phyloP scores from a whole-genome alignment of 2,329 filamentous ascomycete genomes.

The Purpureocillium takamizusanense region DNA sequence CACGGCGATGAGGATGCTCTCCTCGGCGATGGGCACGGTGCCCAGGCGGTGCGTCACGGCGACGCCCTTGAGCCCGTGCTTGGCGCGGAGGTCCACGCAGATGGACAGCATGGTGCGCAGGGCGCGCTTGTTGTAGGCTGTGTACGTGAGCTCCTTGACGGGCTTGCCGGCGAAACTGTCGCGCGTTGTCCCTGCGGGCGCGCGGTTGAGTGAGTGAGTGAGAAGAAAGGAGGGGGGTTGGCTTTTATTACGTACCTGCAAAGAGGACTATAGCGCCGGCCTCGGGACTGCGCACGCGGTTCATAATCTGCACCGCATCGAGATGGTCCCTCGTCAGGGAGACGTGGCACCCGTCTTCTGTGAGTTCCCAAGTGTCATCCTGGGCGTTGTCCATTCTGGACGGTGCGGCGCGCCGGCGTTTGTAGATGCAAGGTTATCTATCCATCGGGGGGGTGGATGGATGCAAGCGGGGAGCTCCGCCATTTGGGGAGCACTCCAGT shows the following conservation, averaged over 20 bases:
- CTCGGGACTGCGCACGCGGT: conserved; percentile 60
- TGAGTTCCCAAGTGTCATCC: conserved; percentile 27
- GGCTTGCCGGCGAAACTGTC: conserved; percentile 63
- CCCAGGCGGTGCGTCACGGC: conserved; percentile 80
- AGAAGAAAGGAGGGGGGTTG: not conserved
- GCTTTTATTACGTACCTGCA: conserved; percentile 42
- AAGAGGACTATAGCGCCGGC: conserved; percentile 73
- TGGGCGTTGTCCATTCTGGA: conserved; percentile 6
- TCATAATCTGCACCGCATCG: conserved; percentile 47
- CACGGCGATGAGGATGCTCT: conserved; percentile 85
- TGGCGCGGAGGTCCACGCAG: conserved; percentile 43
- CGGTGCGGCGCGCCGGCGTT: too few relatives aligned
- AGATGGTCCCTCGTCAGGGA: conserved; percentile 57
- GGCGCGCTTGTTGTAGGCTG: conserved; percentile 62
- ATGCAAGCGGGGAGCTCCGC: not conserved
- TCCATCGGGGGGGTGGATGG: too few relatives aligned
- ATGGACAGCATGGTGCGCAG: conserved; percentile 61
- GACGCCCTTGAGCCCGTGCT: conserved; percentile 62
- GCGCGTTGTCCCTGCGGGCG: conserved; percentile 57
- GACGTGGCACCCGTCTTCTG: conserved; percentile 51
- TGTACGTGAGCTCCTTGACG: conserved; percentile 69
- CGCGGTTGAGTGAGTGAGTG: not conserved
- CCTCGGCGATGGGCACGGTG: conserved; percentile 78
- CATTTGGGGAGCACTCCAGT: too few relatives aligned
- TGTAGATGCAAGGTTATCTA: too few relatives aligned